These are phyloP conservation scores for Eimeria sp. DNA, from an alignment of 169 alveolate genomes.

Conservation along the genomic window DNA sequence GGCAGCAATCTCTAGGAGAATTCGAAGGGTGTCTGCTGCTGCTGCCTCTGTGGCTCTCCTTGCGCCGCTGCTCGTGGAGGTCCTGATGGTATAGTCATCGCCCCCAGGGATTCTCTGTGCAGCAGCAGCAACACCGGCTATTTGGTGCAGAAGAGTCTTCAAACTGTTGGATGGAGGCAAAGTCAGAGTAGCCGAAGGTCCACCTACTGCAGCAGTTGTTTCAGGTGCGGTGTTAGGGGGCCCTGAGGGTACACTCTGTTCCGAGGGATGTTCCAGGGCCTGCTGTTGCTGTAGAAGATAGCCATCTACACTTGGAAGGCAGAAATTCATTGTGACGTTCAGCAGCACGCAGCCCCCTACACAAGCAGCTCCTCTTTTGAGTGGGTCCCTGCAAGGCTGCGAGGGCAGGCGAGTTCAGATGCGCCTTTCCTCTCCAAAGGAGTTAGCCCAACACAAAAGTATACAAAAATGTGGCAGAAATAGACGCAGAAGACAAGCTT, in stretches of 20 bases:
- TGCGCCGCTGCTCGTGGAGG: constrained; percentile 45
- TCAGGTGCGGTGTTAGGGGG: neutral
- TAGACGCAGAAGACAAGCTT: constrained; percentile 18
- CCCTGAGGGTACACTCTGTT: neutral
- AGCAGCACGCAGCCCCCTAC: constrained; percentile 23
- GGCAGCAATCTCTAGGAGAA: constrained; percentile 4
- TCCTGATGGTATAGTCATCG: constrained; percentile 65
- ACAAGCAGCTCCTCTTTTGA: neutral
- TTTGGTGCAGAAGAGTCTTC: constrained; percentile 10
- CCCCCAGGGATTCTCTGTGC: constrained; percentile 70
- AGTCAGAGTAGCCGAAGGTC: neutral
- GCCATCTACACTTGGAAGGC: constrained; percentile 43
- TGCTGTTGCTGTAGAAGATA: neutral
- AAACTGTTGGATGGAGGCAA: constrained; percentile 20
- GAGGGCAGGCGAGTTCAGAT: neutral
- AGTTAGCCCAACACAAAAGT: neutral
- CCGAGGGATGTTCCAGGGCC: neutral
- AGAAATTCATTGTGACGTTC: constrained; percentile 31
- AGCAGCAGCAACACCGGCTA: constrained; percentile 56
- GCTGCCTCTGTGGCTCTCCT: constrained; percentile 55
- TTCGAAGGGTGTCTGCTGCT: constrained; percentile 71
- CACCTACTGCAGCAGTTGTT: neutral
- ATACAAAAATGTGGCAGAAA: neutral
- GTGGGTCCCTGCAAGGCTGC: constrained; percentile 57
- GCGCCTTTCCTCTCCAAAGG: neutral